Evolutionary conservation across 768 basidiomycete genomes (phyloP).

Genomic region (Phallus indusiatus): DNA sequence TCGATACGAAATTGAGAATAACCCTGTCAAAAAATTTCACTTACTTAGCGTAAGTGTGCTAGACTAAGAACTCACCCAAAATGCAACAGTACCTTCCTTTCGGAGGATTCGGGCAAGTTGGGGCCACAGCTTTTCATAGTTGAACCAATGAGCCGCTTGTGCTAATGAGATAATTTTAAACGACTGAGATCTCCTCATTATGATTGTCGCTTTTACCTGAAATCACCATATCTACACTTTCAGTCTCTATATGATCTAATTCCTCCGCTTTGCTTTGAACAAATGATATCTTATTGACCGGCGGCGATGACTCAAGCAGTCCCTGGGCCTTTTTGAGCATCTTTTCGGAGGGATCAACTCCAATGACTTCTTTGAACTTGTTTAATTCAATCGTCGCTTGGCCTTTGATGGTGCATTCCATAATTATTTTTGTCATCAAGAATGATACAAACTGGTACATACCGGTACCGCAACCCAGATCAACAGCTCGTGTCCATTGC

Average conservation of each 20-base stretch:
- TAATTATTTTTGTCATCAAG: neutral
- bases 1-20: conserved; percentile 69
- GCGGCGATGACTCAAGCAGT: conserved; percentile 4
- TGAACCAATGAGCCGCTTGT: conserved; percentile 78
- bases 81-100: conserved; percentile 56
- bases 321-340: conserved; percentile 55
- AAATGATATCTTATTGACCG: conserved; percentile 17
- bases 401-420: conserved; percentile 30
- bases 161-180: conserved; percentile 31
- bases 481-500: conserved; percentile 51
- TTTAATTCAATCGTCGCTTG: conserved; percentile 56
- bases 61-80: conserved; percentile 45
- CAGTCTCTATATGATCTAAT: conserved; percentile 36
- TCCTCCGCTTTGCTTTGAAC: conserved; percentile 43
- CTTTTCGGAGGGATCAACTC: conserved; percentile 61
- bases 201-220: conserved; percentile 38
- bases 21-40: conserved; percentile 15
- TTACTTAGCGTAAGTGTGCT: neutral
- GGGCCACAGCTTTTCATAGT: conserved; percentile 62
- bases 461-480: conserved; percentile 83
- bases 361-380: conserved; percentile 51
- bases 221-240: conserved; percentile 55
- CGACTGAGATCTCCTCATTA: neutral
- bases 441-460: neutral
- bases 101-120: conserved; percentile 53